Evolutionary conservation across 2,329 filamentous ascomycete species (phyloP), one percentile per base, ranked within the genome.

Genomic region (Sarocladium brachiariae): DNA sequence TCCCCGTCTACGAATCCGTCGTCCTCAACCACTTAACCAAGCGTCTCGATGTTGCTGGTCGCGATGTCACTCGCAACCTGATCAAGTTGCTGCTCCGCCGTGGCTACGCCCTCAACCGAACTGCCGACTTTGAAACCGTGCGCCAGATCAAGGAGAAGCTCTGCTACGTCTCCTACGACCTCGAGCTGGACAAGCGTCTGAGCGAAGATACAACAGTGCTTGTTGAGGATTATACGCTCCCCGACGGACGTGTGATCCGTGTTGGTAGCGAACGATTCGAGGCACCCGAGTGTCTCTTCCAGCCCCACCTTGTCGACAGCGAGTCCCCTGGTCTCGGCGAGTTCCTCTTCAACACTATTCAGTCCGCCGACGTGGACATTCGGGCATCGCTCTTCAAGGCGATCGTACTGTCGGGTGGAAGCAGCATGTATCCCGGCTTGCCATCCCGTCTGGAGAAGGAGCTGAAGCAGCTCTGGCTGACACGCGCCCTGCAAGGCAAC

Each of bases 101-200:
- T 59, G 93, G 93, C 39, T 99, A 99, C 69, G 90, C 93, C 31
- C 83, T 99, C 55, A 99, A 99, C 81, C 84, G 93, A 67, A 99
- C 93, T 11, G 93, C 93, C 65, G 93, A 99, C 69, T 99, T 99
- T 69, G 93, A 99, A 72, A 99, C 93, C 3, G 93, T 99, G 51
- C 87, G 93, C 55, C 92, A 97, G 70, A 97, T 99, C 76, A 99
- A 99, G 75, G 93, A 99, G 78, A 99, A 99, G 78, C 86, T 99
- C 49, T 97, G 93, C 78, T 99, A 99, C 68, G 92, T 99, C 52
- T 96, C 91, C 11, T 99, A 97, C 75, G 93, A 99, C 68, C 81
- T 99, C 52, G 90, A 95, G 70, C 78, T 99, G 51, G 93, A 99
- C 76, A 91, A 97, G 74, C 84, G 88, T 59, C 82, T 99, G 56